Conservation (phyloP, 2,329 filamentous ascomycete species). For the Ilyonectria destructans region DNA sequence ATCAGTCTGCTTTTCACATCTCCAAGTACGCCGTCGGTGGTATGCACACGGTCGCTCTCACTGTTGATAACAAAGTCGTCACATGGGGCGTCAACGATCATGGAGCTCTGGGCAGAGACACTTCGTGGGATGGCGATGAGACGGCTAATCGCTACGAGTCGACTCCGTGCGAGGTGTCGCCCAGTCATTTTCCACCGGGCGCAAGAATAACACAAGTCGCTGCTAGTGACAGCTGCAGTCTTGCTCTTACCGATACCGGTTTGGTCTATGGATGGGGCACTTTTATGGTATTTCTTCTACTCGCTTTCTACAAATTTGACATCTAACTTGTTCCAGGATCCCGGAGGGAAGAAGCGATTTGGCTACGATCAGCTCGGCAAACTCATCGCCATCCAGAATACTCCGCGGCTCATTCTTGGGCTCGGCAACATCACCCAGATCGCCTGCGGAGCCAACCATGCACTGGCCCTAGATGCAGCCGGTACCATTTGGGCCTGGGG, state of each 20-base stretch:
- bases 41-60: slow-evolving; percentile 83
- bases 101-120: slow-evolving; percentile 81
- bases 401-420: slow-evolving; percentile 58
- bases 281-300: slow-evolving; percentile 70
- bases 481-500: slow-evolving; percentile 55
- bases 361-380: slow-evolving; percentile 61
- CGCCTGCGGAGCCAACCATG: slow-evolving; percentile 76
- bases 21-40: slow-evolving; percentile 81
- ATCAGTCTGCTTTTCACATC: slow-evolving; percentile 53
- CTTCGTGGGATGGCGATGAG: slow-evolving; percentile 71
- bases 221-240: slow-evolving; percentile 79
- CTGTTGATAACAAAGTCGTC: slow-evolving; percentile 81
- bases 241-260: slow-evolving; percentile 79
- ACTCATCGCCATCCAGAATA: slow-evolving; percentile 56
- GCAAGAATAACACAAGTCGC: slow-evolving; percentile 72
- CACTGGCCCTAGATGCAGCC: slow-evolving; percentile 73
- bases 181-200: slow-evolving; percentile 68
- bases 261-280: slow-evolving; percentile 84
- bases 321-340: slow-evolving; percentile 33
- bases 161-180: slow-evolving; percentile 72
- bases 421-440: slow-evolving; percentile 74
- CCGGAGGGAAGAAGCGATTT: slow-evolving; percentile 63
- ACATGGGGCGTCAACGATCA: slow-evolving; percentile 90
- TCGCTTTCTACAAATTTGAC: too few species aligned
- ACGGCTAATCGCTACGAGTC: slow-evolving; percentile 68